Evolutionary conservation across 1,139 yeast genomes (phyloP), one percentile per base, ranked within the genome.

Genomic region (Meyerozyma carpophila): DNA sequence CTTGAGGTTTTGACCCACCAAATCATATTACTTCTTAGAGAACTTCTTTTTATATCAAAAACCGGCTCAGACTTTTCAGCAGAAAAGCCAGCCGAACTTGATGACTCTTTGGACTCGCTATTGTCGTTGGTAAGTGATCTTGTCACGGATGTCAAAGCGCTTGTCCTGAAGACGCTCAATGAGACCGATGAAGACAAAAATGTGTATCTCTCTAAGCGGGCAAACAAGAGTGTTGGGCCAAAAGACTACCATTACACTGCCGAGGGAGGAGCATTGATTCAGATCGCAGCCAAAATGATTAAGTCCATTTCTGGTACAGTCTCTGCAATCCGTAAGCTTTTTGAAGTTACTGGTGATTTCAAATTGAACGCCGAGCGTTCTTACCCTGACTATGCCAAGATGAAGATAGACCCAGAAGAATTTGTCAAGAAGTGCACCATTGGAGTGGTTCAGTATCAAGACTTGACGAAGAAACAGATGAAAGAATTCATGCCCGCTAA

Each of bases 1-100:
- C 60, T 85, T 42, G 91, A 84, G 54, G 71, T 75, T 14, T 66
- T 85, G 18, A 78, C 84, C 4, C 87, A 83, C 53, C 93, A 85
- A 53, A 72, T 85, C 37, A 82, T 83, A 44, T 60, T 84, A 21
- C 59, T 85, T 16, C 63, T 84, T 39, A 67, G 85, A 55, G 94
- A 85, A 53, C 62, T 84, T 36, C 65, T 84, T 32, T 82, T 77
- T 55, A 79, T 83, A 42, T 75, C 84, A 38, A 82, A 81, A 48
- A 70, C 83, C 4, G 77, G 77, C 18, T 69, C 72, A 13, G 77
- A 66, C 45, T 66, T 65, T 46, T 66, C 74, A 0, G 53, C 64
- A 3, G 67, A 66, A 41, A 71, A 68, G 47, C 72, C 79, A 14
- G 55, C 67, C 26, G 68, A 75, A 49, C 65, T 80, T 42, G 86